phyloP scores from a whole-genome alignment of 768 basidiomycete species.

The Mycena indigotica region DNA sequence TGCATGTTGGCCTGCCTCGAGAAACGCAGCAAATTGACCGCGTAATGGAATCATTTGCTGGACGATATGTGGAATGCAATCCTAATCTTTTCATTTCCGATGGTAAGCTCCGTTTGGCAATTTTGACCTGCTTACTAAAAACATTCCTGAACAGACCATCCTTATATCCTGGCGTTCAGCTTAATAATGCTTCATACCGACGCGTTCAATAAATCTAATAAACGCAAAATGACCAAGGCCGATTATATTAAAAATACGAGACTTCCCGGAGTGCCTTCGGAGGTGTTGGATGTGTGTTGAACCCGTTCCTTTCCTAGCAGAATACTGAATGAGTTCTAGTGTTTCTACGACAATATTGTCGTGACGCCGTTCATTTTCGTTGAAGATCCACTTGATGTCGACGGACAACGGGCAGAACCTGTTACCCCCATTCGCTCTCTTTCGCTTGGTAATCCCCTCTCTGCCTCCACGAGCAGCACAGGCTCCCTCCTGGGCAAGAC shows the following conservation, averaged over 20 bases:
- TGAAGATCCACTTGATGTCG: slow-evolving; percentile 82
- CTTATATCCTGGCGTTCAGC: slow-evolving; percentile 96
- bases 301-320: slow-evolving; percentile 1
- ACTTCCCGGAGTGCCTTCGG: slow-evolving; percentile 78
- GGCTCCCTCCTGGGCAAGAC: slow-evolving; percentile 52
- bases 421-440: slow-evolving; percentile 36
- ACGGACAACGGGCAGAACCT: slow-evolving; percentile 55
- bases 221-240: slow-evolving; percentile 93
- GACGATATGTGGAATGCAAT: slow-evolving; percentile 82
- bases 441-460: slow-evolving; percentile 37
- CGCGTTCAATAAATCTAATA: slow-evolving; percentile 97
- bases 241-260: slow-evolving; percentile 93
- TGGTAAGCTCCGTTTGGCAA: slow-evolving; percentile 48
- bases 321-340: slow-evolving; percentile 46
- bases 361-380: slow-evolving; percentile 97
- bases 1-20: slow-evolving; percentile 88
- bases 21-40: slow-evolving; percentile 99
- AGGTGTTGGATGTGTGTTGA: slow-evolving; percentile 79
- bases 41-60: slow-evolving; percentile 93
- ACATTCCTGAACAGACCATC: slow-evolving; percentile 62
- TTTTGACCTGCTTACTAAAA: slow-evolving; percentile 1
- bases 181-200: slow-evolving; percentile 99
- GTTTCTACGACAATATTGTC: slow-evolving; percentile 94
- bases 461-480: slow-evolving; percentile 22
- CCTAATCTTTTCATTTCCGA: slow-evolving; percentile 75